Base-by-base conservation (phyloP, 2,329 filamentous ascomycete genomes). In the Colletotrichum agaves region DNA sequence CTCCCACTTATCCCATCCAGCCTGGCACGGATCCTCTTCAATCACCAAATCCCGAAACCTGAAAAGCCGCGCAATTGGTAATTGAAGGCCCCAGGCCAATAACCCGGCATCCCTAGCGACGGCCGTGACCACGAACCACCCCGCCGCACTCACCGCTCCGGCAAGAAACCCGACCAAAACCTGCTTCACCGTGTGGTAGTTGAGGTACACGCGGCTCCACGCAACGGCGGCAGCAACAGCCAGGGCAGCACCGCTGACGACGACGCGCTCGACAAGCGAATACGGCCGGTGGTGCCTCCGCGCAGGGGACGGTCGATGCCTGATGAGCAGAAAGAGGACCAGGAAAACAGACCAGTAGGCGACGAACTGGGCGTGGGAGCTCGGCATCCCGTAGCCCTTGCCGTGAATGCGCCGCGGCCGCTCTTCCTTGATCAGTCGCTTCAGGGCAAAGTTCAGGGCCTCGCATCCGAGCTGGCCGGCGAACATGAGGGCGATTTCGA, bases 351-450 rank as follows among this genome's bases (percentile, higher is more conserved):
- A 91, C 86, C 97, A 98, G 83, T 93, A 99, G 63, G 91, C 87
- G 69, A 95, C 92, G 78, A 98, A 99, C 82, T 99, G 96, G 8
- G 96, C 92, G 81, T 99, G 96, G 41, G 94, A 98, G 49, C 83
- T 86, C 60, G 96, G 96, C 97, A 99, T 99, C 73, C 96, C 97
- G 77, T 99, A 99, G 71, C 96, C 96, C 79, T 97, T 97, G 63
- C 93, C 94, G 75, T 94, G 90, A 85, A 84, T 91, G 88, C 91
- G 91, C 70, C 85, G 87, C 31, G 96, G 96, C 56, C 96, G 88
- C 78, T 97, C 93, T 79, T 98, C 93, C 76, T 95, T 96, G 78
- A 99, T 95, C 70, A 93, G 84, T 27, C 96, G 88, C 84, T 99
- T 99, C 55, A 99, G 84, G 3, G 85, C 81, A 79, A 97, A 97